Conservation (phyloP, 345 rosid species). For the Leavenworthia alabamica region DNA sequence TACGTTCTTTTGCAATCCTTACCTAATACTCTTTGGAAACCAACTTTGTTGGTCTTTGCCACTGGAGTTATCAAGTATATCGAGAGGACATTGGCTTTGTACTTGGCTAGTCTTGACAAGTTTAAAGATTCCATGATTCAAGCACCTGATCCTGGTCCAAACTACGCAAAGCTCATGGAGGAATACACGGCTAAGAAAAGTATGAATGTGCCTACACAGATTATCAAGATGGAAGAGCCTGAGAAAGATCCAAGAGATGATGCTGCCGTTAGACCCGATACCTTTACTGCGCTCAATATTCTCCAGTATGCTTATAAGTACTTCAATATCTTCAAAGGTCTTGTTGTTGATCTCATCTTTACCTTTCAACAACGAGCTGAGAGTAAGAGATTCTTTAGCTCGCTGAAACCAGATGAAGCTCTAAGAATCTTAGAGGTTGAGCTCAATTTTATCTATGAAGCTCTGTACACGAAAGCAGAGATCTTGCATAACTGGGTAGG, state of each 20-base stretch:
- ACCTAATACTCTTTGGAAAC: neutral
- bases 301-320: too few species aligned
- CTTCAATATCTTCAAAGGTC: too few species aligned
- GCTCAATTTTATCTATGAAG: too few species aligned
- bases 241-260: slow-evolving; percentile 25
- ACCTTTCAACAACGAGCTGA: too few species aligned
- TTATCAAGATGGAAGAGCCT: slow-evolving; percentile 22
- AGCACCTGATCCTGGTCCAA: slow-evolving; percentile 7
- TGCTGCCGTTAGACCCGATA: neutral
- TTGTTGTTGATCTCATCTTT: too few species aligned
- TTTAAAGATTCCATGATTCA: slow-evolving; percentile 20
- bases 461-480: too few species aligned
- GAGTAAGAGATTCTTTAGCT: too few species aligned
- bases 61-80: slow-evolving; percentile 35
- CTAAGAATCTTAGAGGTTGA: too few species aligned
- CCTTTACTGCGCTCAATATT: neutral
- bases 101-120: slow-evolving; percentile 25
- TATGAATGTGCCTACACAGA: slow-evolving; percentile 18
- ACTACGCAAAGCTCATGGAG: slow-evolving; percentile 15
- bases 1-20: slow-evolving; percentile 27
- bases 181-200: neutral
- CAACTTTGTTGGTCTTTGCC: slow-evolving; percentile 17
- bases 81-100: slow-evolving; percentile 32
- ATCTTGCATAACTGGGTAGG: too few species aligned
- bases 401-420: too few species aligned